A percentile compares a stretch with the other conserved stretches of the same genome.
Conservation (phyloP, 768 basidiomycete species). For the Dentipellis sp. region DNA sequence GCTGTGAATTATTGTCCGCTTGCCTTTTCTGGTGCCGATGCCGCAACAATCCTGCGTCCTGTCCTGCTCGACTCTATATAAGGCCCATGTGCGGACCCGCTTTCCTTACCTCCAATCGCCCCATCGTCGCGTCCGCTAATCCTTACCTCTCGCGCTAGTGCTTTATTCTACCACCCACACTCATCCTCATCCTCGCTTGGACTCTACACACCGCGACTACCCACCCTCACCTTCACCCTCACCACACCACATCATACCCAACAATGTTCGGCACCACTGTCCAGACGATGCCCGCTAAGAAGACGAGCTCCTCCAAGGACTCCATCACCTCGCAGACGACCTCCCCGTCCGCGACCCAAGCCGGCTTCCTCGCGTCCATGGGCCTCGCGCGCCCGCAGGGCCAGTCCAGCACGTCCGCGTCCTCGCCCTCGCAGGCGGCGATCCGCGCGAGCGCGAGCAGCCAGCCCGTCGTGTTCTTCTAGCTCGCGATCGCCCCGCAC, state of each 20-base stretch:
- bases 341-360: neutral
- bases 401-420: neutral
- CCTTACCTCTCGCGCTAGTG: neutral
- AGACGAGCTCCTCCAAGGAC: neutral
- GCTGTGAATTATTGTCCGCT: neutral
- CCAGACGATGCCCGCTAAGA: neutral
- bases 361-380: neutral
- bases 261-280: neutral
- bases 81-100: too few species aligned
- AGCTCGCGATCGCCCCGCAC: constrained; percentile 7
- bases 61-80: too few species aligned
- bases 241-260: too few species aligned
- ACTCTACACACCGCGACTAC: neutral
- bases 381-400: constrained; percentile 1
- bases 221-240: neutral
- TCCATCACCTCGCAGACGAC: constrained; percentile 12
- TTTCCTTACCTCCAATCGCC: too few species aligned
- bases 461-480: constrained; percentile 55
- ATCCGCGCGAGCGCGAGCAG: constrained; percentile 42
- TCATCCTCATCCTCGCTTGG: neutral
- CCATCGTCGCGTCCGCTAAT: neutral
- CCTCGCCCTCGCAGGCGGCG: constrained; percentile 13
- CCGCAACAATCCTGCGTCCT: too few species aligned
- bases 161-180: neutral
- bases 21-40: too few species aligned